Percentiles rank a stretch among this genome's conserved stretches.
Evolutionary conservation across 106 monocot genomes (phyloP).

Genomic region (Dendrobium huoshanense): DNA sequence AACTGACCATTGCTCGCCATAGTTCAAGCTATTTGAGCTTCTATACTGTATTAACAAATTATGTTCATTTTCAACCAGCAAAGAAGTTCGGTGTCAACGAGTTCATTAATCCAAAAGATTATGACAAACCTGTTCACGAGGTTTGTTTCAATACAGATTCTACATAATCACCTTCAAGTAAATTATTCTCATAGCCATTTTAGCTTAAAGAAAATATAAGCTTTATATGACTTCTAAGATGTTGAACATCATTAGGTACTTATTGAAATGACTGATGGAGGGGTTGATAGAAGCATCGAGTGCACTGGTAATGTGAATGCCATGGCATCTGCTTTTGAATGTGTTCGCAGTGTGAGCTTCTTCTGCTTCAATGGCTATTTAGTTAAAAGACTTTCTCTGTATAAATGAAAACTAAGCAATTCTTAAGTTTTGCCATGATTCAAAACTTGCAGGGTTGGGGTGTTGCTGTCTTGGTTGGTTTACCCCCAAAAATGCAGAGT

Average conservation of each 20-base stretch:
- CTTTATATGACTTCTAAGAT: neutral
- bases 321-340: constrained; percentile 1
- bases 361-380: neutral
- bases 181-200: neutral
- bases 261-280: constrained; percentile 6
- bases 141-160: constrained; percentile 5
- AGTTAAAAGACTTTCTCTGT: neutral
- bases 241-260: constrained; percentile 3
- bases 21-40: neutral
- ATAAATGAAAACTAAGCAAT: neutral
- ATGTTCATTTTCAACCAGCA: constrained; percentile 5
- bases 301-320: constrained; percentile 19
- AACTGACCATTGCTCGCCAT: neutral
- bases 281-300: constrained; percentile 17
- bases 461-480: constrained; percentile 33
- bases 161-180: neutral
- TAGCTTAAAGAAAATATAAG: neutral
- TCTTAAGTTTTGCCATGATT: neutral
- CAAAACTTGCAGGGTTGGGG: constrained; percentile 19
- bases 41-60: neutral
- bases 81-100: constrained; percentile 42
- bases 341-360: neutral
- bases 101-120: constrained; percentile 46
- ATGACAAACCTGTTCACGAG: constrained; percentile 44
- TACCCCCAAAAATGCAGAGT: constrained; percentile 28